Percentiles rank a stretch among this genome's conserved stretches.
Evolutionary conservation across 2,329 filamentous ascomycete species (phyloP).

Genomic region (Penicillium sp.): DNA sequence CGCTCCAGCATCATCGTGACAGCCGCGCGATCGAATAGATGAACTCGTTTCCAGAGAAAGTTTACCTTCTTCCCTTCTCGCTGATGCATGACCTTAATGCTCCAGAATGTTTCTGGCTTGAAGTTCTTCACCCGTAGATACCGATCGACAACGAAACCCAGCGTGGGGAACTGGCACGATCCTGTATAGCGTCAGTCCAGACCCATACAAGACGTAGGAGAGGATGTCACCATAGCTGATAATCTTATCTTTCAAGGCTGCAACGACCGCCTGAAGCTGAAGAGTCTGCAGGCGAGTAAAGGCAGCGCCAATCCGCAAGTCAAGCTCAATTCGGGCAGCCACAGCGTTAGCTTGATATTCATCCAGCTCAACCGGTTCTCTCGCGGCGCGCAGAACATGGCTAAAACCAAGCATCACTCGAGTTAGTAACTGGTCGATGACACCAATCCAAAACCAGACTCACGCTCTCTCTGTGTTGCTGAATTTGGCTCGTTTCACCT

Average conservation of each 20-base stretch:
- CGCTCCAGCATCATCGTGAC: slow-evolving; percentile 79
- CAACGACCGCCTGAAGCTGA: slow-evolving; percentile 68
- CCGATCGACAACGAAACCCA: slow-evolving; percentile 94
- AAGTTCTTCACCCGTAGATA: slow-evolving; percentile 95
- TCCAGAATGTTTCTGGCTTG: slow-evolving; percentile 87
- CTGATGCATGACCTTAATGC: slow-evolving; percentile 75
- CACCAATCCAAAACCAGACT: slow-evolving; percentile 29
- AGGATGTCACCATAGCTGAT: slow-evolving; percentile 71
- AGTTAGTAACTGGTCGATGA: not conserved
- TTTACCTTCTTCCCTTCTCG: slow-evolving; percentile 73
- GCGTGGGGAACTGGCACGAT: slow-evolving; percentile 92
- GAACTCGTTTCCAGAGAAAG: slow-evolving; percentile 76
- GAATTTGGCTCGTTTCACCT: slow-evolving; percentile 82
- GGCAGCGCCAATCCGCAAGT: slow-evolving; percentile 84
- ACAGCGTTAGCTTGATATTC: slow-evolving; percentile 85
- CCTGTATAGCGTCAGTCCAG: slow-evolving; percentile 43
- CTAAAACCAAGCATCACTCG: slow-evolving; percentile 41
- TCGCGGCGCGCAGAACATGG: slow-evolving; percentile 80
- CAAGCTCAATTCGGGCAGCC: slow-evolving; percentile 81
- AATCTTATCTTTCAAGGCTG: slow-evolving; percentile 58
- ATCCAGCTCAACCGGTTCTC: slow-evolving; percentile 71
- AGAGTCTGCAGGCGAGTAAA: slow-evolving; percentile 87
- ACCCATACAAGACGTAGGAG: not conserved
- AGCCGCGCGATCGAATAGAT: slow-evolving; percentile 81
- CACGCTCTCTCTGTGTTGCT: slow-evolving; percentile 92